A percentile compares a stretch with the other conserved stretches of the same genome.
Evolutionary conservation across 352 stramenopile species (phyloP).

Genomic region (Pythium oligandrum): DNA sequence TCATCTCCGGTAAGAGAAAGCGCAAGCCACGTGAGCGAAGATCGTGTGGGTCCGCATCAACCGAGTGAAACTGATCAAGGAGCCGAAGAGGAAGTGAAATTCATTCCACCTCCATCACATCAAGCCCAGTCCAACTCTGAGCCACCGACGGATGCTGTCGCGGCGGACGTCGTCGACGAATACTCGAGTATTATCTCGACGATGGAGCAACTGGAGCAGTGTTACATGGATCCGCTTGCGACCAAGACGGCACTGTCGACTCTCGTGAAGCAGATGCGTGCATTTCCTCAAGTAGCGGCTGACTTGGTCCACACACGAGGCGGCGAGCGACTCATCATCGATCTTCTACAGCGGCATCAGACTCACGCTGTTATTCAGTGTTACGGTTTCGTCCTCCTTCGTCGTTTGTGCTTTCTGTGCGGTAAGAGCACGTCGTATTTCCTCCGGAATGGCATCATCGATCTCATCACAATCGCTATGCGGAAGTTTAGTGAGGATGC

Average conservation of each 20-base stretch:
- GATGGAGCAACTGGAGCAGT: constrained; percentile 48
- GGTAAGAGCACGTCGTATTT: constrained; percentile 55
- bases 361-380: constrained; percentile 75
- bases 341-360: constrained; percentile 50
- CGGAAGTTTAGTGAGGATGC: constrained; percentile 64
- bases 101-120: no score
- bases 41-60: no score
- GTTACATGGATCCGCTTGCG: constrained; percentile 31
- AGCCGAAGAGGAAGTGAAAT: no score
- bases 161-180: no score
- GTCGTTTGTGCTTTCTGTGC: constrained; percentile 69
- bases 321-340: constrained; percentile 50
- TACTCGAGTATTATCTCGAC: constrained; percentile 25
- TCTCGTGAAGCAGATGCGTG: constrained; percentile 78
- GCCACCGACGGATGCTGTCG: no score
- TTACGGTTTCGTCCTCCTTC: constrained; percentile 71
- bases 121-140: no score
- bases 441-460: constrained; percentile 45
- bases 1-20: no score
- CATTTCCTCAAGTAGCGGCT: constrained; percentile 57
- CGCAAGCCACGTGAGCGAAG: no score
- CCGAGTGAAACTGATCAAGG: no score
- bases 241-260: constrained; percentile 61
- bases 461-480: constrained; percentile 53
- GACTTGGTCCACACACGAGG: constrained; percentile 41